These are phyloP conservation scores for Fomes fomentarius DNA, from an alignment of 1,284 basidiomycete genomes.

Conservation along the genomic window DNA sequence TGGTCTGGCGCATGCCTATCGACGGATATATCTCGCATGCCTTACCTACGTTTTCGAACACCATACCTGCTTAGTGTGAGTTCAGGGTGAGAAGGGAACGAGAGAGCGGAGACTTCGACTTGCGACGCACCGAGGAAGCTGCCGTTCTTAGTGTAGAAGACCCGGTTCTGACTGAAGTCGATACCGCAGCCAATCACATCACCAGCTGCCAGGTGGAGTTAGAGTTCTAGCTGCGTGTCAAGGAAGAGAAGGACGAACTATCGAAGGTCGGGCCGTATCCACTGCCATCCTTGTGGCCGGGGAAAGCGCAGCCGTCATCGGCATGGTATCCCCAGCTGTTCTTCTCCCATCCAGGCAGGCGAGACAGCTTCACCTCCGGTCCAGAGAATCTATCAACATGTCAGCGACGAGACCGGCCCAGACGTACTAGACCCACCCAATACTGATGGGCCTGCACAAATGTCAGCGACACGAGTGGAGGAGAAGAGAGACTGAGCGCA, in stretches of 20 bases:
- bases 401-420: constrained; percentile 7
- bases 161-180: constrained; percentile 77
- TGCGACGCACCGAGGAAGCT: constrained; percentile 63
- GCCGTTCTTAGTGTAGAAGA: constrained; percentile 93
- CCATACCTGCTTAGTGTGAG: constrained; percentile 48
- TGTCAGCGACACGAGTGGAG: constrained; percentile 1
- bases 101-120: constrained; percentile 1
- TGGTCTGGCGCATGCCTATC: constrained; percentile 81
- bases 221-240: constrained; percentile 1
- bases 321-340: constrained; percentile 94
- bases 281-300: constrained; percentile 71
- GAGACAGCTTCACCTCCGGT: constrained; percentile 60
- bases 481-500: constrained; percentile 41
- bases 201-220: constrained; percentile 53
- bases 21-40: constrained; percentile 73
- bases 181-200: constrained; percentile 90
- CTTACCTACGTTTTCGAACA: constrained; percentile 76
- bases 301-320: constrained; percentile 86
- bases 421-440: constrained; percentile 51
- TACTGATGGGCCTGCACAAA: constrained; percentile 70
- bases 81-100: constrained; percentile 3
- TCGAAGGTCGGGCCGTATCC: constrained; percentile 79
- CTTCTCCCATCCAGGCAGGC: constrained; percentile 89
- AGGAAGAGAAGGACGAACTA: constrained; percentile 47
- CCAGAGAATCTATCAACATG: constrained; percentile 44